Evolutionary conservation across 2,329 filamentous ascomycete genomes (phyloP), one percentile per base, ranked within the genome.

Genomic region (Fusarium decemcellulare): DNA sequence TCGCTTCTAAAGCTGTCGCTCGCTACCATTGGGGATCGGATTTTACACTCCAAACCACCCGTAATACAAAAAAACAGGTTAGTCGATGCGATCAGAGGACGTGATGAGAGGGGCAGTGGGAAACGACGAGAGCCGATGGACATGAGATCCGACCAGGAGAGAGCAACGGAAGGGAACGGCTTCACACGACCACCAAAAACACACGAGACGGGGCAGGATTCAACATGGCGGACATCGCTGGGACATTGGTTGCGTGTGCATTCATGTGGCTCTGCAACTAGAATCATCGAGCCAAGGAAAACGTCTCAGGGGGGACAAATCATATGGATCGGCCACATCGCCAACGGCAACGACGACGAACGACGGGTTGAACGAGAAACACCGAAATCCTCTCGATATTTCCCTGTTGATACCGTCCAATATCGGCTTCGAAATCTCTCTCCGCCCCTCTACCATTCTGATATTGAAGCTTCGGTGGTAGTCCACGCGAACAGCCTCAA

Each of bases 1-100:
- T 79, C 77, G 65, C 74, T 79, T 73, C 58, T 64, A 68, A 50
- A 71, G 67, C 67, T 67, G 75, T 75, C 67, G 54, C 65, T 77
- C 71, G 69, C 65, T 72, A 66, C 65, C 42, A 61, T 53, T 61
- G 54, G 66, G 69, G 70, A 69, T 40, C 44, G 63, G 63, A 67
- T 54, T 65, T 70, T 66, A 47, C 61, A 64, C 73, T 71, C 68
- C 56, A 71, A 40, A 12, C 36, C 42, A 18, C 61, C 39, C 42
- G 48, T 63, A 23, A 23, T 23, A 23, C 23, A 46, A 65, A 68
- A 66, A 37, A 70, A 70, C 59, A 74, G 72, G 72, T 74, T 55
- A 74, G 72, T 74, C 42, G 46, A 53, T 27, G 39, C 34, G 18
- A 15, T 16, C 37, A 29, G 37, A 27, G 23, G 34, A 46, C 11